These are phyloP conservation scores for Chaetomium olivaceum DNA, from an alignment of 2,329 filamentous ascomycete genomes.

Conservation along the genomic window DNA sequence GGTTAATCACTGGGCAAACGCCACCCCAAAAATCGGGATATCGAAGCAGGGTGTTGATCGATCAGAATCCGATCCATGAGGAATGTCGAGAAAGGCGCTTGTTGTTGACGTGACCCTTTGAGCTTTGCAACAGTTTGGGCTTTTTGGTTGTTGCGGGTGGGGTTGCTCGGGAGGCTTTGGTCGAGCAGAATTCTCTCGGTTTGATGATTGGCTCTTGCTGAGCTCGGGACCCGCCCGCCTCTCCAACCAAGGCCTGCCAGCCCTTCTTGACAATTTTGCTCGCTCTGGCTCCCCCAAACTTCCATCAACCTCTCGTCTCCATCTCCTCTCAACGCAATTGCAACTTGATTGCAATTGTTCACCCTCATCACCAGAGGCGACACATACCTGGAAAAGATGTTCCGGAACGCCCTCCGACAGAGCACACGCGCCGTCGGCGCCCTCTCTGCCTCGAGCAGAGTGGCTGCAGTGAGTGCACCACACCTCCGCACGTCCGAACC, in stretches of 20 bases:
- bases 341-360: slow-evolving; percentile 63
- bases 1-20: background rate
- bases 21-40: background rate
- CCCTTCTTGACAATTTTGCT: slow-evolving; percentile 37
- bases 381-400: slow-evolving; percentile 70
- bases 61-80: background rate
- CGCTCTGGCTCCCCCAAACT: slow-evolving; percentile 37
- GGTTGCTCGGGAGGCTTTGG: slow-evolving; percentile 29
- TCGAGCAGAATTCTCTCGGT: slow-evolving; percentile 34
- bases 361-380: slow-evolving; percentile 53
- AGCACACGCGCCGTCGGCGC: slow-evolving; percentile 92
- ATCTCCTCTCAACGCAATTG: slow-evolving; percentile 66
- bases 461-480: slow-evolving; percentile 84
- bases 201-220: slow-evolving; percentile 29
- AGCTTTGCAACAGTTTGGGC: slow-evolving; percentile 12
- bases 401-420: slow-evolving; percentile 97
- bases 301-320: slow-evolving; percentile 50
- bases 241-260: slow-evolving; percentile 34
- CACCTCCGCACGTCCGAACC: slow-evolving; percentile 43
- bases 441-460: slow-evolving; percentile 87
- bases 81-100: background rate
- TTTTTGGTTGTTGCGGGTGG: slow-evolving; percentile 28
- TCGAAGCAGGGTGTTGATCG: background rate
- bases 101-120: slow-evolving; percentile 2
- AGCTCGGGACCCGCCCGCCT: slow-evolving; percentile 31